phyloP scores from a whole-genome alignment of 1,284 basidiomycete species.

The Veloboletus limbatus region DNA sequence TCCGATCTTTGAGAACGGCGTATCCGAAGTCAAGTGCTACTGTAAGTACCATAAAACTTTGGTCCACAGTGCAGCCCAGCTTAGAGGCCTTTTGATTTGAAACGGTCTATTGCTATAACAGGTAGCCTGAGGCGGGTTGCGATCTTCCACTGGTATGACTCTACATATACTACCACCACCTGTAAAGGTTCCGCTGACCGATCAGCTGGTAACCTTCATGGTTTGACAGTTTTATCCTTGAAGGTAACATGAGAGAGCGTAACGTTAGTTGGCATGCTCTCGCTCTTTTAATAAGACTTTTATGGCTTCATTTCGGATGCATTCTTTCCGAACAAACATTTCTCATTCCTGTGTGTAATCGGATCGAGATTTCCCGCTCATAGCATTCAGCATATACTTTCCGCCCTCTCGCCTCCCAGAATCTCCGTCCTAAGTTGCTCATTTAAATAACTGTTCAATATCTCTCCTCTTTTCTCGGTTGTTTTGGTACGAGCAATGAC shows the following conservation, averaged over 20 bases:
- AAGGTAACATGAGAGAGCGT: not conserved
- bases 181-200: constrained; percentile 8
- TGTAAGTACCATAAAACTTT: not conserved
- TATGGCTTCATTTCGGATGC: constrained; percentile 2
- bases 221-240: constrained; percentile 7
- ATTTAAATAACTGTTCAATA: not conserved
- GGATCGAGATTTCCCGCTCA: not conserved
- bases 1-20: not conserved
- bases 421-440: not conserved
- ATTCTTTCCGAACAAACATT: not conserved
- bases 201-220: not conserved
- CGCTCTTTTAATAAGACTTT: not conserved
- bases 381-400: constrained; percentile 1
- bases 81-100: no score
- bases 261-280: constrained; percentile 4
- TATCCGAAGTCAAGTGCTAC: no score
- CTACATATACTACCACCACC: not conserved
- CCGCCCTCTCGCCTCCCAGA: constrained; percentile 9
- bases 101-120: no score
- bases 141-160: not conserved
- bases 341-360: not conserved
- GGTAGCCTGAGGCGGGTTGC: not conserved
- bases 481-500: constrained; percentile 16
- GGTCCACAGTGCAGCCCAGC: no score
- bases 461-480: not conserved